A percentile compares a stretch with the other conserved stretches of the same genome.
Evolutionary conservation across 2,329 filamentous ascomycete species (phyloP).

Genomic region (Xylariaceae sp.): DNA sequence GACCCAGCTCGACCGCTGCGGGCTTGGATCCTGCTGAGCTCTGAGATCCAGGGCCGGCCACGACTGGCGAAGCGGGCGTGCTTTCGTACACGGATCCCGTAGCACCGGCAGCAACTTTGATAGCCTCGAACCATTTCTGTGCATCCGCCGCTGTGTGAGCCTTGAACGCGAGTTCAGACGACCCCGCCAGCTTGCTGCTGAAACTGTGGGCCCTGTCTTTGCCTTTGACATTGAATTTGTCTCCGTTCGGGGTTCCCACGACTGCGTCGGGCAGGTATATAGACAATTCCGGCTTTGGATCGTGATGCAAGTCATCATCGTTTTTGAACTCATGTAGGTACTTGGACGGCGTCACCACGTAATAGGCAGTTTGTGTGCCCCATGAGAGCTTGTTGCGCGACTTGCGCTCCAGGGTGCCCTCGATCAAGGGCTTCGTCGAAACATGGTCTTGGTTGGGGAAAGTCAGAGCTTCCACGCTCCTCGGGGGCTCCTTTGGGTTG

Average conservation of each 20-base stretch:
- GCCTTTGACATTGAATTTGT: conserved; percentile 92
- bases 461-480: conserved; percentile 64
- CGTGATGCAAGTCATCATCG: conserved; percentile 64
- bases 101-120: conserved; percentile 55
- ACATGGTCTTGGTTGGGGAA: conserved; percentile 88
- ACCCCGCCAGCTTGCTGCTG: conserved; percentile 73
- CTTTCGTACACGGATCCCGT: conserved; percentile 35
- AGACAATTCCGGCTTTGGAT: conserved; percentile 78
- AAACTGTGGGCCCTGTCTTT: conserved; percentile 83
- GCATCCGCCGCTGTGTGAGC: conserved; percentile 76
- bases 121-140: conserved; percentile 75
- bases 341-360: conserved; percentile 81
- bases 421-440: conserved; percentile 75
- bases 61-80: conserved; percentile 31
- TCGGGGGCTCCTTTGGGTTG: conserved; percentile 68
- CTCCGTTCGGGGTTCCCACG: conserved; percentile 64
- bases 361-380: conserved; percentile 77
- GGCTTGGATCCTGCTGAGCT: conserved; percentile 25
- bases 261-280: conserved; percentile 89
- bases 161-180: conserved; percentile 79
- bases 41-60: conserved; percentile 18
- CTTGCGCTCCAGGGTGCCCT: conserved; percentile 86
- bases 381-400: conserved; percentile 75
- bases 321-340: conserved; percentile 97
- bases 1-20: conserved; percentile 20